Percentiles rank a stretch among this genome's conserved stretches.
Evolutionary conservation across 2,329 filamentous ascomycete species (phyloP).

Genomic region (Chalara sp.): DNA sequence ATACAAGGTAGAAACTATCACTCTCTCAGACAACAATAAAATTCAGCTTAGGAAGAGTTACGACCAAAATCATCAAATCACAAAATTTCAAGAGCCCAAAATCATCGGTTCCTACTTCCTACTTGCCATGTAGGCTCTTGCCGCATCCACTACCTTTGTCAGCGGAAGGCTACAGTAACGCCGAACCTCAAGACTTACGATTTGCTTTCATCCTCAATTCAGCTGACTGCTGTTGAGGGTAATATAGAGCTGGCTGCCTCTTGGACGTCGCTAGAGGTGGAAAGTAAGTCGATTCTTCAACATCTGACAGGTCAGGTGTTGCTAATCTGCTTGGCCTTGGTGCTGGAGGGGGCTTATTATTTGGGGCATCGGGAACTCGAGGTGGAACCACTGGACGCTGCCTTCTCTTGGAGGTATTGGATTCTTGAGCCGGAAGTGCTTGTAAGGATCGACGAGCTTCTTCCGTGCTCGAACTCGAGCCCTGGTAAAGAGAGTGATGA

Average conservation of each 20-base stretch:
- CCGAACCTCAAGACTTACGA: neutral
- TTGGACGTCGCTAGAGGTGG: neutral
- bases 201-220: neutral
- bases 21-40: too few relatives aligned
- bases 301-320: slow-evolving; percentile 19
- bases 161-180: neutral
- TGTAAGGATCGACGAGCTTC: neutral
- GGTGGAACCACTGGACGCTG: neutral
- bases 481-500: neutral
- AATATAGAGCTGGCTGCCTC: neutral
- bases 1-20: too few relatives aligned
- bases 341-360: slow-evolving; percentile 13
- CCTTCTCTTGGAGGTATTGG: neutral
- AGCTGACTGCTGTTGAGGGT: neutral
- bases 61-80: too few relatives aligned
- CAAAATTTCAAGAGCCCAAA: too few relatives aligned
- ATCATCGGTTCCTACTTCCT: neutral
- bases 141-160: slow-evolving; percentile 1
- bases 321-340: slow-evolving; percentile 17
- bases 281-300: slow-evolving; percentile 10
- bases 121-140: slow-evolving; percentile 8
- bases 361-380: slow-evolving; percentile 10
- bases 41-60: too few relatives aligned
- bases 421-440: slow-evolving; percentile 2
- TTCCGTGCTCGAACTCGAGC: neutral